Conservation (phyloP, 441 rosid genomes). For the Capsella rubella region DNA sequence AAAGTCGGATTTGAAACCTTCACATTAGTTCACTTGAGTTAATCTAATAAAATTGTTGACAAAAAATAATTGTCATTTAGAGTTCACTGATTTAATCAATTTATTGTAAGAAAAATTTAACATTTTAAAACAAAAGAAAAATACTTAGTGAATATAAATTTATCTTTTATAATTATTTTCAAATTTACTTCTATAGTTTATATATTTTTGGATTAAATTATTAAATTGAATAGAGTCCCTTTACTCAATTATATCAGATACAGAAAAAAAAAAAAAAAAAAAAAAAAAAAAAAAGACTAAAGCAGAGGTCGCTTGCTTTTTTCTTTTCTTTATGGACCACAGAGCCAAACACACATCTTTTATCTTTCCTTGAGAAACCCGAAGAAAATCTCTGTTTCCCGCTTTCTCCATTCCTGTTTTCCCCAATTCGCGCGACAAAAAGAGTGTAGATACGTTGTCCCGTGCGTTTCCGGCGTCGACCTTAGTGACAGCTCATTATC, state of each 20-base stretch:
- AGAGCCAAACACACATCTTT: background rate
- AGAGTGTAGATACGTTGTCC: slow-evolving; percentile 2
- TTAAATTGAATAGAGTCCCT: background rate
- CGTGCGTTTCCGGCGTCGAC: slow-evolving; percentile 1
- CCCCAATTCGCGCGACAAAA: background rate
- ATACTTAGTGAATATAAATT: background rate
- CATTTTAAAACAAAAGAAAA: background rate
- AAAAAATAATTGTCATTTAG: background rate
- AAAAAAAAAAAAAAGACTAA: slow-evolving; percentile 19
- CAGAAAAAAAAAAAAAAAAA: no score
- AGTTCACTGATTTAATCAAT: background rate
- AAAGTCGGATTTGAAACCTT: background rate
- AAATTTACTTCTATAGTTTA: background rate
- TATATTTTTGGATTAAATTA: background rate
- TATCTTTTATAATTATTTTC: background rate
- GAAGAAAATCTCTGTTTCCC: slow-evolving; percentile 20
- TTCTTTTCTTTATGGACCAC: slow-evolving; percentile 41
- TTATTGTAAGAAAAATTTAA: background rate
- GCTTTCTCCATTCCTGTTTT: slow-evolving; percentile 25
- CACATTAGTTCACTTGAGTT: no score
- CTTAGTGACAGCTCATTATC: background rate
- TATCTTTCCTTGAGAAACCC: slow-evolving; percentile 1
- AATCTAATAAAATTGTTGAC: no score
- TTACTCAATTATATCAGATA: no score
- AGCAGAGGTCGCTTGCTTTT: slow-evolving; percentile 33